Evolutionary conservation across 208 protist species (phyloP).

Genomic region (Trypanosoma cruzi): DNA sequence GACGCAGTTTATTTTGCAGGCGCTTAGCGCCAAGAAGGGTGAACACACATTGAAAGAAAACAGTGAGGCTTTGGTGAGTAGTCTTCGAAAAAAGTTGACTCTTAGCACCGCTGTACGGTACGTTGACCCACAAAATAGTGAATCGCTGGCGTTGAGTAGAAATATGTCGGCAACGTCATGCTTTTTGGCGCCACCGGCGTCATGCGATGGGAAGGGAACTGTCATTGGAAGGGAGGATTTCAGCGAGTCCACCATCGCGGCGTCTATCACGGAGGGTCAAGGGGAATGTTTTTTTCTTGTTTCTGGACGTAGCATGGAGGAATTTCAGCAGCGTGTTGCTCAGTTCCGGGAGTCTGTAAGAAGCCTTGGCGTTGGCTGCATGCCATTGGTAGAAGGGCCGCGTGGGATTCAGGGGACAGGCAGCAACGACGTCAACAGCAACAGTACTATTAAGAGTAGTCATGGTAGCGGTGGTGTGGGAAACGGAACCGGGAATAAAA

Average conservation of each 20-base stretch:
- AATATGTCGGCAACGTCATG: background rate
- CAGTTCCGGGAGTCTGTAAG: constrained; percentile 37
- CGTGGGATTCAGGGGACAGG: constrained; percentile 38
- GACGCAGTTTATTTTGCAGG: constrained; percentile 78
- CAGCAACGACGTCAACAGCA: background rate
- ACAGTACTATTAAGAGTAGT: constrained; percentile 4
- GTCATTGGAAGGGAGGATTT: constrained; percentile 40
- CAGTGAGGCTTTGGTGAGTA: constrained; percentile 56
- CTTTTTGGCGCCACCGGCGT: too few species aligned
- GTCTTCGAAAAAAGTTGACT: constrained; percentile 64
- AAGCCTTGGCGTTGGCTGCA: constrained; percentile 33
- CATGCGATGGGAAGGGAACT: background rate
- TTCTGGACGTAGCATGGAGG: constrained; percentile 24
- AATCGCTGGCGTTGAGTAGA: background rate
- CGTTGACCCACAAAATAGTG: constrained; percentile 10
- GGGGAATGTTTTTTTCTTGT: constrained; percentile 77
- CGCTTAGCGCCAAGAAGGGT: constrained; percentile 80
- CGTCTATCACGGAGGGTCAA: constrained; percentile 50
- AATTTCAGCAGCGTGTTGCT: constrained; percentile 35
- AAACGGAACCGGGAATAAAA: background rate
- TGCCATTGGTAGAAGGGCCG: constrained; percentile 48
- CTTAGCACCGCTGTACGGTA: constrained; percentile 15
- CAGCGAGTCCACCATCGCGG: constrained; percentile 33
- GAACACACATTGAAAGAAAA: constrained; percentile 62
- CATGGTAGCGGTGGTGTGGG: background rate